phyloP scores from a whole-genome alignment of 306 rosid species.

The Cicer judaicum region DNA sequence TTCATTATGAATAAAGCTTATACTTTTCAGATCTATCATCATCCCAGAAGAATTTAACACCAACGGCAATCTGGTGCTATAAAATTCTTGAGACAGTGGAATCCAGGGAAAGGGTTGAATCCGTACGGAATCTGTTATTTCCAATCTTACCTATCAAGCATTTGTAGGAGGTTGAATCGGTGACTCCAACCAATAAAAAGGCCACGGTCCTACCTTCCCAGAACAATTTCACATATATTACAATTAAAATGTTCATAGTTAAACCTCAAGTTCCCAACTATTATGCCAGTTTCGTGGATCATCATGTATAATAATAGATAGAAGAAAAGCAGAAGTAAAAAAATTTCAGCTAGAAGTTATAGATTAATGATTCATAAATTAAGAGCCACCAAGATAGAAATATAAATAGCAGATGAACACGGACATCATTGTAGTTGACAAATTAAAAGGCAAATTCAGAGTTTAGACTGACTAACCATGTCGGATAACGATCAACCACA shows the following conservation, averaged over 20 bases:
- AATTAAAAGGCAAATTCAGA: conserved; percentile 6
- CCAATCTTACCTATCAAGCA: background rate
- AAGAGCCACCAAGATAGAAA: conserved; percentile 4
- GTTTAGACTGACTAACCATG: conserved; percentile 66
- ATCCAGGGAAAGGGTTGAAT: background rate
- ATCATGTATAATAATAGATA: conserved; percentile 12
- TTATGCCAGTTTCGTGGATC: conserved; percentile 7
- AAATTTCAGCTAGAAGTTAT: background rate
- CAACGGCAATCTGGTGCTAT: background rate
- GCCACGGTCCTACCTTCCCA: background rate
- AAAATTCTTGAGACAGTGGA: background rate
- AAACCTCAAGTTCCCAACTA: conserved; percentile 27
- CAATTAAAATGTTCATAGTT: background rate
- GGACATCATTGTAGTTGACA: background rate
- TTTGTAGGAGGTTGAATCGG: background rate
- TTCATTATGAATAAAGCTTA: background rate
- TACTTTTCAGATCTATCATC: background rate
- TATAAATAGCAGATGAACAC: conserved; percentile 6
- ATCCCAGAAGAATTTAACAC: conserved; percentile 26
- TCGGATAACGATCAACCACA: conserved; percentile 86
- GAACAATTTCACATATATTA: conserved; percentile 18
- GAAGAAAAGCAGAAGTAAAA: conserved; percentile 1
- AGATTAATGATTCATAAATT: background rate
- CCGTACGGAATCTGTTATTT: background rate
- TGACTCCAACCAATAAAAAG: background rate